Conservation (phyloP, 805 yeast species). For the Sugiyamaella qingdaonensis region DNA sequence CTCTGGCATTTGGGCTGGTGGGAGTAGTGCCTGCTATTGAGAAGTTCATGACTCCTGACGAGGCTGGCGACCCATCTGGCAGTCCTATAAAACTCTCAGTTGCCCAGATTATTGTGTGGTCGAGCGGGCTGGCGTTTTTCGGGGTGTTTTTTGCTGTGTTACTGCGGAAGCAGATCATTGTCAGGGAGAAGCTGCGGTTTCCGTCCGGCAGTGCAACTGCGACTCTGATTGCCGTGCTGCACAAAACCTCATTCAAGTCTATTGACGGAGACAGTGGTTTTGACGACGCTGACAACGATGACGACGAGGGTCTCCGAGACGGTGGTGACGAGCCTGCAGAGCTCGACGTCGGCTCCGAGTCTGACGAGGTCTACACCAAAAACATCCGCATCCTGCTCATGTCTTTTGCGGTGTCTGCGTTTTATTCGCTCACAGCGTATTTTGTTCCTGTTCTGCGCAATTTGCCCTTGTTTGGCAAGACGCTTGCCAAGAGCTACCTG, state of each 20-base stretch:
- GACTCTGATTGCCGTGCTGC: constrained; percentile 81
- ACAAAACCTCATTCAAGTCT: constrained; percentile 40
- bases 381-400: constrained; percentile 56
- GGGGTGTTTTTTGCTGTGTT: constrained; percentile 96
- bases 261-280: neutral
- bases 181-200: constrained; percentile 82
- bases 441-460: constrained; percentile 64
- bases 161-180: constrained; percentile 75
- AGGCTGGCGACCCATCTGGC: constrained; percentile 50
- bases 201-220: constrained; percentile 98
- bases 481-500: constrained; percentile 57
- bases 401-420: constrained; percentile 67
- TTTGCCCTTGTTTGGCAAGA: constrained; percentile 72
- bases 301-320: constrained; percentile 11
- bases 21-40: constrained; percentile 97
- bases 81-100: constrained; percentile 36
- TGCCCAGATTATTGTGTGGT: constrained; percentile 70
- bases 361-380: constrained; percentile 30
- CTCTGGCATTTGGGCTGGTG: constrained; percentile 88
- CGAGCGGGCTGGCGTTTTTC: constrained; percentile 81
- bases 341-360: constrained; percentile 10
- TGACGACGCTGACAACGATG: constrained; percentile 17
- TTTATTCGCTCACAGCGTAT: constrained; percentile 67
- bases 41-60: constrained; percentile 73
- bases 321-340: constrained; percentile 1